Percentiles rank a stretch among this genome's conserved stretches.
phyloP scores from a whole-genome alignment of 352 stramenopile genomes.

The Ophiocytium majus region DNA sequence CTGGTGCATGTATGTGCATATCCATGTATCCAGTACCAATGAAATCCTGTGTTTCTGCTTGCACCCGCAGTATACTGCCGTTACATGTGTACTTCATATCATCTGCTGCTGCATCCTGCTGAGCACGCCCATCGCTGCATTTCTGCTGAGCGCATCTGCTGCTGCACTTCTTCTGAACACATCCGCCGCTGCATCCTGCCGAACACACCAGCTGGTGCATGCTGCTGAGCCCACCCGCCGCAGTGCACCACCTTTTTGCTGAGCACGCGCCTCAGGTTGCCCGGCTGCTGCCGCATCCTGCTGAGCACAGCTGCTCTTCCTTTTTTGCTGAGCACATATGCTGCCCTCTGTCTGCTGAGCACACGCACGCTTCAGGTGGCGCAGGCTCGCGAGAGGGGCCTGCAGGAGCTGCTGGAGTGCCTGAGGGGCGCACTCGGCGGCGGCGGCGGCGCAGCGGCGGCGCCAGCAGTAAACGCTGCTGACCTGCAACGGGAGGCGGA shows the following conservation, averaged over 20 bases:
- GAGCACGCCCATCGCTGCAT: background rate
- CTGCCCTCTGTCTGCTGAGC: no score
- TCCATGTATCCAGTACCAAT: background rate
- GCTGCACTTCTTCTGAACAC: background rate
- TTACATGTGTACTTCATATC: background rate
- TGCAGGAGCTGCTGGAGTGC: conserved; percentile 1
- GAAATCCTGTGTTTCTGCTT: background rate
- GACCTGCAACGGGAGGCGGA: background rate
- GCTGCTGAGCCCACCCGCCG: no score
- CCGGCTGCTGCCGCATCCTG: no score
- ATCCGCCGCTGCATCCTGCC: background rate
- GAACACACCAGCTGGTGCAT: background rate
- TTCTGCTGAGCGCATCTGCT: background rate
- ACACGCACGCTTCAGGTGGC: background rate
- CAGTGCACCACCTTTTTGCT: no score
- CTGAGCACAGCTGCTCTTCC: no score
- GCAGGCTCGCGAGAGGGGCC: background rate
- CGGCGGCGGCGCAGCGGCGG: background rate
- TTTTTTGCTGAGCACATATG: no score
- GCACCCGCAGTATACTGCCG: background rate
- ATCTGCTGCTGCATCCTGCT: background rate
- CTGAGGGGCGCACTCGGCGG: background rate
- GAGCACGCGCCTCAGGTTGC: no score
- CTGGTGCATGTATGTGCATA: background rate
- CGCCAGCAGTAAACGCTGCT: no score